These are phyloP conservation scores for Daldinia eschscholtzii DNA, from an alignment of 2,329 filamentous ascomycete genomes.

Conservation along the genomic window DNA sequence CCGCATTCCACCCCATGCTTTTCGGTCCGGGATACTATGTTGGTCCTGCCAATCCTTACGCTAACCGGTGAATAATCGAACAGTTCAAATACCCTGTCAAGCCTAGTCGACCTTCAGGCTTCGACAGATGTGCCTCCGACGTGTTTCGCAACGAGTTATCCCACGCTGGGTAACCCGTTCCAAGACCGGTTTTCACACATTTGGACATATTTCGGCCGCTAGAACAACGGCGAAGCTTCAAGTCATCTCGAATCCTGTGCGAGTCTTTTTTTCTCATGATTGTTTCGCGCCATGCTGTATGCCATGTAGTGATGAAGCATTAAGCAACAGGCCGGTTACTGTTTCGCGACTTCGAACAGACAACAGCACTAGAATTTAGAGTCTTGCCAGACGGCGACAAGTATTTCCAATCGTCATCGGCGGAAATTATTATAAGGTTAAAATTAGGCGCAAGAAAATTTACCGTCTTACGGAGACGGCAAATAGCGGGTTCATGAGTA, in stretches of 20 bases:
- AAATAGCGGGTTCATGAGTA: neutral
- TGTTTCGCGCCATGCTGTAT: neutral
- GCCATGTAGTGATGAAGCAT: neutral
- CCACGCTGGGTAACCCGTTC: slow-evolving; percentile 33
- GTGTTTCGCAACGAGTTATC: slow-evolving; percentile 21
- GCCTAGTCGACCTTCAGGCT: slow-evolving; percentile 16
- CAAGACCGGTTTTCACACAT: slow-evolving; percentile 4
- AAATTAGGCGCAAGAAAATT: neutral
- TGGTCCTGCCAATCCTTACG: slow-evolving; percentile 35
- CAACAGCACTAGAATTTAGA: neutral
- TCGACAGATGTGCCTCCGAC: slow-evolving; percentile 11
- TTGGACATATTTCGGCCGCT: slow-evolving; percentile 19
- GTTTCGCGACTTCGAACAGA: neutral
- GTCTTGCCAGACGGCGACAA: neutral
- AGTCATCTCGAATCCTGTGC: neutral
- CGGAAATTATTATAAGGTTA: slow-evolving; percentile 10
- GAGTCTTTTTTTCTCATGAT: neutral
- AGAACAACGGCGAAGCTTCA: slow-evolving; percentile 5
- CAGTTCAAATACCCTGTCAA: slow-evolving; percentile 22
- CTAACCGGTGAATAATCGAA: slow-evolving; percentile 26
- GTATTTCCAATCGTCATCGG: neutral
- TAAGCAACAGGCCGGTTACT: neutral
- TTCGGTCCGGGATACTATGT: slow-evolving; percentile 38
- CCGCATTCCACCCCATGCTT: slow-evolving; percentile 30
- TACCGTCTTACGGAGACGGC: neutral